Base-by-base conservation (phyloP, 2,329 filamentous ascomycete species). In the Xylaria polymorpha region DNA sequence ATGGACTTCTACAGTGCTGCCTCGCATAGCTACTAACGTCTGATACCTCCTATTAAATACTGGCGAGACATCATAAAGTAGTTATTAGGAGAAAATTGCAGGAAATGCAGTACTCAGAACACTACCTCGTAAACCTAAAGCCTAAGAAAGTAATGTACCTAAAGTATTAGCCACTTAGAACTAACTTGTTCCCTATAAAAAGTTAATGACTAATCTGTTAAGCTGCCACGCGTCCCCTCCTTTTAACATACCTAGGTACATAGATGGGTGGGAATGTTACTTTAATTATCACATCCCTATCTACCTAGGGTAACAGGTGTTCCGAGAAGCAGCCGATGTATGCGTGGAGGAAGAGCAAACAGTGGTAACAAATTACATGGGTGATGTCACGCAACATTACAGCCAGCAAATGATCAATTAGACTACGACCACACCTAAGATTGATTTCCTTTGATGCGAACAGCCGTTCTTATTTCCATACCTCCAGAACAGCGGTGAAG, bases 391-490 rank as follows among this genome's bases (percentile, higher is more conserved):
- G 15, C 35, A 5, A 53, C 55, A 53, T 25, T 41, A 22, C 53
- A 29, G 8, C 32, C 39, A 61, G 29, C 50, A 29, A 29, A 61
- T 39, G 22, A 37, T 37, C 7, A 20, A 59, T 65, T 65, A 41
- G 20, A 32, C 29, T 15, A 4, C 32, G 18, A 48, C 61, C 25
- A 39, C 29, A 64, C 14, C 3, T 29, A 29, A 29, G 25, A 29
- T 29, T 29, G n/a, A 39, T 29, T 64, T 58, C 22, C 55, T n/a
- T 64, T 58, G 29, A 58, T 64, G 35, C 44, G 12, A 58, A 15
- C 20, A 58, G 35, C 53, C 29, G 25, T 15, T 43, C 10, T 35
- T 39, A 4, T 41, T 22, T 20, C 20, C 8, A 39, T 22, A 39
- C 4, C 2, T 25, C 4, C 22, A 62, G 32, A 48, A 41, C 9